Evolutionary conservation across 2,329 filamentous ascomycete species (phyloP).

Genomic region (Diaporthe humulicola): DNA sequence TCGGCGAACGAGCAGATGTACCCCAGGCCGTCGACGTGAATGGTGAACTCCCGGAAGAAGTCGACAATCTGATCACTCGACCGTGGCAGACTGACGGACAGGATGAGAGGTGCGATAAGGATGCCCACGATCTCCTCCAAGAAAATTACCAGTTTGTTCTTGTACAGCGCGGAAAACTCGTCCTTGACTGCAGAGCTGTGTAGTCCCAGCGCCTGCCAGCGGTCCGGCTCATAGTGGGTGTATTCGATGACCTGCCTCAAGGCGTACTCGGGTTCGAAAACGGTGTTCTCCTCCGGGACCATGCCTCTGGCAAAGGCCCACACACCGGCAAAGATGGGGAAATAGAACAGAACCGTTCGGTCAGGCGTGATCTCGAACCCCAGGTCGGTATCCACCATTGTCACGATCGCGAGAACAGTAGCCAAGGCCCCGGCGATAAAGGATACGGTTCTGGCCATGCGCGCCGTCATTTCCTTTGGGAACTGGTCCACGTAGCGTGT

Average conservation of each 20-base stretch:
- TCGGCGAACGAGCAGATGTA: constrained; percentile 98
- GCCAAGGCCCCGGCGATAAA: constrained; percentile 90
- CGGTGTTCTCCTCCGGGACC: constrained; percentile 87
- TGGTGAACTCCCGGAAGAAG: constrained; percentile 97
- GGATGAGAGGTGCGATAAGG: constrained; percentile 88
- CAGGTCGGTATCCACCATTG: constrained; percentile 90
- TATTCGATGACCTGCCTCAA: constrained; percentile 91
- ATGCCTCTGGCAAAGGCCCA: constrained; percentile 88
- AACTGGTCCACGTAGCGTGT: constrained; percentile 96
- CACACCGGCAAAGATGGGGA: constrained; percentile 84
- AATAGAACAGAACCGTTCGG: constrained; percentile 90
- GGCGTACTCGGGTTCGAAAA: constrained; percentile 93
- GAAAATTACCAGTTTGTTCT: constrained; percentile 93
- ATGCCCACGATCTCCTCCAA: constrained; percentile 93
- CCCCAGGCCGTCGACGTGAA: constrained; percentile 95
- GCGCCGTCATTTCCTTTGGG: constrained; percentile 92
- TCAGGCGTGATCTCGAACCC: constrained; percentile 92
- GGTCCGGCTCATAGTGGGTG: constrained; percentile 89
- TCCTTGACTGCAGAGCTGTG: constrained; percentile 93
- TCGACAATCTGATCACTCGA: constrained; percentile 95
- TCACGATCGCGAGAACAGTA: constrained; percentile 85
- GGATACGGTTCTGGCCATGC: constrained; percentile 84
- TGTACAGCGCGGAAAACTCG: constrained; percentile 92
- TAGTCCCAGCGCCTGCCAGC: constrained; percentile 85
- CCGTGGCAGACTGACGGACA: constrained; percentile 87